phyloP scores from a whole-genome alignment of 2,329 filamentous ascomycete species.

The Diplodia mutila region DNA sequence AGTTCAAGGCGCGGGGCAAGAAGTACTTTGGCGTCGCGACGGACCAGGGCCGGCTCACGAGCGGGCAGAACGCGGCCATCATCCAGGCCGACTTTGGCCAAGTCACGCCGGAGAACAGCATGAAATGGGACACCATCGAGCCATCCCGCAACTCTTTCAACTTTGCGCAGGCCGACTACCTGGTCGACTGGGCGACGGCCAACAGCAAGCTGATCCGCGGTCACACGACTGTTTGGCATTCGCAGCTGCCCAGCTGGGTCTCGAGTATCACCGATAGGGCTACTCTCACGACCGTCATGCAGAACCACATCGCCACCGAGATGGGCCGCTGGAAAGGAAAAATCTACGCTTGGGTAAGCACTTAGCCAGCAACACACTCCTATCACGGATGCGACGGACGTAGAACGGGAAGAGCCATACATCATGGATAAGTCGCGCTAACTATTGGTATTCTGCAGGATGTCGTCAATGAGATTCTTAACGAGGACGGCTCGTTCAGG shows the following conservation, averaged over 20 bases:
- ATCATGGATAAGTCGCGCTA: constrained; percentile 30
- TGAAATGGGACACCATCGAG: constrained; percentile 69
- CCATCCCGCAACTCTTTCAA: constrained; percentile 56
- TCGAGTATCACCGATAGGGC: constrained; percentile 56
- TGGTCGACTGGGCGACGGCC: constrained; percentile 60
- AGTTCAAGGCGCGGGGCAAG: constrained; percentile 66
- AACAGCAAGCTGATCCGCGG: constrained; percentile 66
- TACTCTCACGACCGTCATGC: constrained; percentile 59
- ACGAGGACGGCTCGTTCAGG: constrained; percentile 63
- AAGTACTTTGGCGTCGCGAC: constrained; percentile 65
- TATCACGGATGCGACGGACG: background rate
- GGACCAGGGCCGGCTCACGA: constrained; percentile 58
- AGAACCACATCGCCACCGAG: constrained; percentile 63
- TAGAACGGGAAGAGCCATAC: background rate
- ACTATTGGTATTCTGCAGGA: constrained; percentile 40
- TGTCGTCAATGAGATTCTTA: constrained; percentile 68
- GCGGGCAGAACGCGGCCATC: constrained; percentile 57
- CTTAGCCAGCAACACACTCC: no score
- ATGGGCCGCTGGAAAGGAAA: constrained; percentile 66
- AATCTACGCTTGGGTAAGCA: constrained; percentile 58
- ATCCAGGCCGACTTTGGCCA: constrained; percentile 66
- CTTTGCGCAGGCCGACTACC: constrained; percentile 60
- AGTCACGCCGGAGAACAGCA: constrained; percentile 68
- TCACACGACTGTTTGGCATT: constrained; percentile 69
- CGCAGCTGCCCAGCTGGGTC: constrained; percentile 59